Evolutionary conservation across 2,329 filamentous ascomycete genomes (phyloP).

Genomic region (Ophiostoma ips): DNA sequence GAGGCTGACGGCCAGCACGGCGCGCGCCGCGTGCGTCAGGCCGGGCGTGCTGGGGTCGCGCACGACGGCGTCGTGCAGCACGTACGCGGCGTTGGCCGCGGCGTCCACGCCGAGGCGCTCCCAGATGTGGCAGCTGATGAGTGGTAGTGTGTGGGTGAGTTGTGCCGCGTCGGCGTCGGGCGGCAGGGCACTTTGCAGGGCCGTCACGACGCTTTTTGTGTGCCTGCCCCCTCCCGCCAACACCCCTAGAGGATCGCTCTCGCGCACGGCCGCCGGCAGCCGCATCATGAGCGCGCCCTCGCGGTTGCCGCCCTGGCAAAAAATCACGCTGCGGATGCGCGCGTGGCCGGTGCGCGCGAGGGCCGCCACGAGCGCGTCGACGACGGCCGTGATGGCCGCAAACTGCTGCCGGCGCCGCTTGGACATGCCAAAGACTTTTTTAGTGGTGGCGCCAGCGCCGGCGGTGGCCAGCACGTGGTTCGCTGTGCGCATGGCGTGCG

Average conservation of each 20-base stretch:
- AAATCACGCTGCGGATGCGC: constrained; percentile 55
- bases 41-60: constrained; percentile 58
- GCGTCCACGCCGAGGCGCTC: constrained; percentile 30
- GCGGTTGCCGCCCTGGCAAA: constrained; percentile 73
- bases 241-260: constrained; percentile 47
- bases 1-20: constrained; percentile 55
- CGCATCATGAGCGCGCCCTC: constrained; percentile 70
- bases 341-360: constrained; percentile 33
- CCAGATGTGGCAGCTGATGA: constrained; percentile 41
- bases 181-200: constrained; percentile 31
- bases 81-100: constrained; percentile 47
- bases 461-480: constrained; percentile 35
- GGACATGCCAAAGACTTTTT: constrained; percentile 65
- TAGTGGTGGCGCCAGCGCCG: constrained; percentile 30
- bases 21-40: constrained; percentile 57
- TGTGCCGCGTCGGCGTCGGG: not conserved
- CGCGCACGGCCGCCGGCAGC: constrained; percentile 43
- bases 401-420: constrained; percentile 68
- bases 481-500: constrained; percentile 34
- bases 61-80: constrained; percentile 58
- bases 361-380: constrained; percentile 57
- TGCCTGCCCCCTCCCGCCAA: constrained; percentile 2
- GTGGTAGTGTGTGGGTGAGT: constrained; percentile 19
- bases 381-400: constrained; percentile 66
- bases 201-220: constrained; percentile 11